Base-by-base conservation (phyloP, 768 basidiomycete genomes). In the Neoboletus brunneissimus region DNA sequence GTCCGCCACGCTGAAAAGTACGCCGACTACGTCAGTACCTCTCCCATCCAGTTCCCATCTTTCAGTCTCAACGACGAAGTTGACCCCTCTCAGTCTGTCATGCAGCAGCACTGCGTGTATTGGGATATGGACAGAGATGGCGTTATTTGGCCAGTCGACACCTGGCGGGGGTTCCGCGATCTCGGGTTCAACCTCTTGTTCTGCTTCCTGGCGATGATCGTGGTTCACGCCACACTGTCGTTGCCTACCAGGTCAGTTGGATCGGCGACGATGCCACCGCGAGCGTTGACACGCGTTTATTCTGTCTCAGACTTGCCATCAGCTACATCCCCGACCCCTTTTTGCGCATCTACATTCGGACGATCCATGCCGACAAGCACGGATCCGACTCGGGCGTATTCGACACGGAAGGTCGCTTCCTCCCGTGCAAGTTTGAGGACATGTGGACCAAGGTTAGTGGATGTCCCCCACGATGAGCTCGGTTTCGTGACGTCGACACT, bases 71-170 rank as follows among this genome's bases (percentile, higher is more conserved):
- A 47, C 16, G 41, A 52, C 27, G n/a, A n/a, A n/a, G 18, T 23
- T 4, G 20, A 10, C 40, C 22, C n/a, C 47, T 5, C 18, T 13
- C 46, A 75, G 65, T 72, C 76, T 13, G 76, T 76, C 35, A 65
- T 77, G 54, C 74, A 78, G 56, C 75, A 77, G 45, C 77, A 78
- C 56, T 71, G 69, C 61, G 22, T 66, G 25, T 78, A 75, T 58
- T 78, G 76, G 68, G 77, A 79, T 51, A 60, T 54, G 9, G 74
- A 78, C 57, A 31, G 56, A 4, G 79, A 81, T 51, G 76, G 77
- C 3, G 54, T 79, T 44, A 74, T 81, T 49, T 79, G 75, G 75
- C 79, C 78, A 5, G 52, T 59, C 12, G 76, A 79, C 50, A 80
- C 79, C 9, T 78, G 67, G 64, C 58, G 61, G 8, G 77, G 74